Base-by-base conservation (phyloP, 805 yeast genomes). In the Lipomyces orientalis region DNA sequence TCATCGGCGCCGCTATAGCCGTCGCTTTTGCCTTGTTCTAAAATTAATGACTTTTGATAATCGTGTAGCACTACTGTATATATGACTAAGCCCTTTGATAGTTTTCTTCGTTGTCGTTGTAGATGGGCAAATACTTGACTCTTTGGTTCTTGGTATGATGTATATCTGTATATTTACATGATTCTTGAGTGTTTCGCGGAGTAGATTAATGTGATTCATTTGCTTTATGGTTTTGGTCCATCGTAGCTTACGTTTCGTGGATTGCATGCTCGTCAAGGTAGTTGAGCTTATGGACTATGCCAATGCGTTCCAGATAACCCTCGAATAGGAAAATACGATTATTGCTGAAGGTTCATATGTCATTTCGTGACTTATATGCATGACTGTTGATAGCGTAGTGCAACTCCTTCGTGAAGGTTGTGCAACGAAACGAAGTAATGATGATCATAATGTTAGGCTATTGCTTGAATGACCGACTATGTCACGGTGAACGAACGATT, bases 1-100 rank as follows among this genome's bases (percentile, higher is more conserved):
- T 65, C 6, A 33, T 65, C 39, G 65, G 68, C 22, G 52, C 64
- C 16, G 60, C 33, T 39, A 54, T 63, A 19, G 59, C 57, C 19
- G 63, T 39, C 8, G 68, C 59, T 10, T 16, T 65, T 19, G 64
- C 56, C 31, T 16, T 61, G 49, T 22, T 61, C 10, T 65, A 51
- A 62, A 43, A 43, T 43, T 43, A 14, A 43, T 16, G 49, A 43
- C 49, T 16, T n/a, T 43, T 43, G 49, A 43, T 43, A 43, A 43
- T 16, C 9, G 49, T 43, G 49, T 43, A 43, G 16, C n/a, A 43
- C 49, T n/a, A 7, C 49, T n/a, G 10, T 43, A 43, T 43, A 43
- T 43, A 43, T 43, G 49, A 43, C n/a, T 43, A 43, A n/a, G 49
- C 49, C 49, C 49, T 16, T 43, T 6, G 9, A n/a, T 8, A 39